Conservation (phyloP, 352 stramenopile genomes). For the Paralagenidium karlingii region DNA sequence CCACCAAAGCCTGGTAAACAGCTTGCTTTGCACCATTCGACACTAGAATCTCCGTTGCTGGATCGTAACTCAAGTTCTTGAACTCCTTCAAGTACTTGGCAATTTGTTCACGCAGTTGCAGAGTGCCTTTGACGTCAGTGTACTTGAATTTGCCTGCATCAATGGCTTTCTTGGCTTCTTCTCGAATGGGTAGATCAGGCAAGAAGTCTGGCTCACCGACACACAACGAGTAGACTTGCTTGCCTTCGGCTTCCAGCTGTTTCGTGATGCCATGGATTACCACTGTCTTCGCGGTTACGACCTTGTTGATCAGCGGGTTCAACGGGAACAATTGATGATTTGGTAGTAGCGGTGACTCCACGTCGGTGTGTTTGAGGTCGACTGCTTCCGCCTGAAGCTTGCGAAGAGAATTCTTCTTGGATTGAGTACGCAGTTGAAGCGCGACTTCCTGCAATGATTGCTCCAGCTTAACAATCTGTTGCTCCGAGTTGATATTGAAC, state of each 20-base stretch:
- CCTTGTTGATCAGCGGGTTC: constrained; percentile 67
- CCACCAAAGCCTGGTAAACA: constrained; percentile 89
- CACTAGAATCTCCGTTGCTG: constrained; percentile 88
- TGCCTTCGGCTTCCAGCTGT: constrained; percentile 88
- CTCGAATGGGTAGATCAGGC: constrained; percentile 80
- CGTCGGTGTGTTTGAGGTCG: no score
- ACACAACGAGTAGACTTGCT: constrained; percentile 86
- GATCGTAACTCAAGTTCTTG: constrained; percentile 87
- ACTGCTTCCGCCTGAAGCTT: no score
- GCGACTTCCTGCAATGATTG: constrained; percentile 43
- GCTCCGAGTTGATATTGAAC: constrained; percentile 88
- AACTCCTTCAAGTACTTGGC: constrained; percentile 78
- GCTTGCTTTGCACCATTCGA: constrained; percentile 94
- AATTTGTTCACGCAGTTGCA: constrained; percentile 83
- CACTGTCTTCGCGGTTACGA: constrained; percentile 83
- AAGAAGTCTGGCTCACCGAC: constrained; percentile 95
- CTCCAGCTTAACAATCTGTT: constrained; percentile 69
- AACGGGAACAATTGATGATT: no score
- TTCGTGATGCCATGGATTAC: constrained; percentile 91
- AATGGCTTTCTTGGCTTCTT: constrained; percentile 70
- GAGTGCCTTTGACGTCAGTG: constrained; percentile 89
- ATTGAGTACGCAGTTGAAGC: constrained; percentile 18
- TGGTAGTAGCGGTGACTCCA: no score
- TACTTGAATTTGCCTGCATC: constrained; percentile 85
- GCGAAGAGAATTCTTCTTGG: not conserved